Evolutionary conservation across 23 red algal species (phyloP).

Genomic region (Gracilariopsis chorda): DNA sequence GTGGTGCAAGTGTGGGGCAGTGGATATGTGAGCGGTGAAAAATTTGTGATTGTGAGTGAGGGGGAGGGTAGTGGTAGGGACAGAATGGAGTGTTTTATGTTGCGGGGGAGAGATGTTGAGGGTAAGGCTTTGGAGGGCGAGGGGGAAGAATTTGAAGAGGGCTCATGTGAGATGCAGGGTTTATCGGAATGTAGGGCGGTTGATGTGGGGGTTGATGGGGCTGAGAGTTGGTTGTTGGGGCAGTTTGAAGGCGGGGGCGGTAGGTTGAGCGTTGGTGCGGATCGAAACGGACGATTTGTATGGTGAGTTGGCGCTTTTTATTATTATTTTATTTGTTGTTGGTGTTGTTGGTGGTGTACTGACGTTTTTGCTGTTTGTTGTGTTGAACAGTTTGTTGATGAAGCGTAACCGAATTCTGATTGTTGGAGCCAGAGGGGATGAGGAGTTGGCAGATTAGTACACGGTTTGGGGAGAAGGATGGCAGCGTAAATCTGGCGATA

Average conservation of each 20-base stretch:
- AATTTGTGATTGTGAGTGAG: neutral
- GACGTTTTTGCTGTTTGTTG: neutral
- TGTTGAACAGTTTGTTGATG: neutral
- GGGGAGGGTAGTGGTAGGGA: neutral
- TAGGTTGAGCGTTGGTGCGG: neutral
- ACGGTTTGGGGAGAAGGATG: too few relatives aligned
- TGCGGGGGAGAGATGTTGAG: neutral
- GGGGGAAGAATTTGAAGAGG: neutral
- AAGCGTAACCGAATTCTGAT: constrained; percentile 3
- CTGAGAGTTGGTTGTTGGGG: neutral
- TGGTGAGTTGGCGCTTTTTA: neutral
- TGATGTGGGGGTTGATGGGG: neutral
- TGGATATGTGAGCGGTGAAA: neutral
- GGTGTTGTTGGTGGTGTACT: neutral
- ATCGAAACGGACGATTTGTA: neutral
- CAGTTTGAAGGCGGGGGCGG: neutral
- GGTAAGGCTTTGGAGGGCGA: neutral
- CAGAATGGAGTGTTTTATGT: neutral
- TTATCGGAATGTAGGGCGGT: neutral
- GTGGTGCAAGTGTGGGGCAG: neutral
- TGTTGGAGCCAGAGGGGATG: too few relatives aligned
- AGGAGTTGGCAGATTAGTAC: too few relatives aligned
- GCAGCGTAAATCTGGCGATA: too few relatives aligned
- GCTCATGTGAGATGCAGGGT: neutral
- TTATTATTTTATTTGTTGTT: neutral